Conservation (phyloP, 129 eudicot genomes). For the Centaurea solstitialis region DNA sequence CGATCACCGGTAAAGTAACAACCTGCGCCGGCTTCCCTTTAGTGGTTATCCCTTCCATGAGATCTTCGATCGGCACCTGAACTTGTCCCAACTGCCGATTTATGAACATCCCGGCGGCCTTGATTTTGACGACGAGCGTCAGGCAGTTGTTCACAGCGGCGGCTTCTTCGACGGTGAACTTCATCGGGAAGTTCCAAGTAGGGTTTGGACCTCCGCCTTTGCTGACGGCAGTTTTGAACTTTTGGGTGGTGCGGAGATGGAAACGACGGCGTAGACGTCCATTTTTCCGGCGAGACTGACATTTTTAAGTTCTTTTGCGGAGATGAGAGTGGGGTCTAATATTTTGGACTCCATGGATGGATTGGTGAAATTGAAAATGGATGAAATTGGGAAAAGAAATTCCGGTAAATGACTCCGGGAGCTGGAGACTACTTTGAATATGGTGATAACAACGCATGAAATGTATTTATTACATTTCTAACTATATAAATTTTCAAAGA, state of each 20-base stretch:
- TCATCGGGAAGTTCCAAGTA: conserved; percentile 54
- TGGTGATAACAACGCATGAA: too few relatives aligned
- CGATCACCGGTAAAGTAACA: conserved; percentile 55
- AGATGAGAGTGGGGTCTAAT: too few relatives aligned
- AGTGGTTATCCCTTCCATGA: conserved; percentile 7
- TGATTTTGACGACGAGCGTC: conserved; percentile 37
- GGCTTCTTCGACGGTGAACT: conserved; percentile 47
- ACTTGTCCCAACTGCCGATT: conserved; percentile 53
- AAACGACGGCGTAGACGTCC: conserved; percentile 55
- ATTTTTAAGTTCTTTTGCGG: conserved; percentile 56
- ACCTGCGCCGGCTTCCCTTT: not conserved
- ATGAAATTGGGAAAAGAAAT: too few relatives aligned
- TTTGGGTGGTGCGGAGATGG: conserved; percentile 49
- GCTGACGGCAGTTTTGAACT: conserved; percentile 29
- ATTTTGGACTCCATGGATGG: conserved; percentile 1
- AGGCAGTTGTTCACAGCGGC: conserved; percentile 31
- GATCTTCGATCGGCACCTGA: conserved; percentile 48
- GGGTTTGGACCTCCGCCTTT: conserved; percentile 45
- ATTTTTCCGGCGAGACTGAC: conserved; percentile 42
- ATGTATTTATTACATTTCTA: too few relatives aligned
- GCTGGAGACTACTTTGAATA: too few relatives aligned
- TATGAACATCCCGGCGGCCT: conserved; percentile 37
- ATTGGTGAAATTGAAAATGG: not conserved
- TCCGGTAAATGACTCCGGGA: too few relatives aligned
- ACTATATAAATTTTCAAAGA: too few relatives aligned